Base-by-base conservation (phyloP, 2,329 filamentous ascomycete genomes). In the Eutypa lata region DNA sequence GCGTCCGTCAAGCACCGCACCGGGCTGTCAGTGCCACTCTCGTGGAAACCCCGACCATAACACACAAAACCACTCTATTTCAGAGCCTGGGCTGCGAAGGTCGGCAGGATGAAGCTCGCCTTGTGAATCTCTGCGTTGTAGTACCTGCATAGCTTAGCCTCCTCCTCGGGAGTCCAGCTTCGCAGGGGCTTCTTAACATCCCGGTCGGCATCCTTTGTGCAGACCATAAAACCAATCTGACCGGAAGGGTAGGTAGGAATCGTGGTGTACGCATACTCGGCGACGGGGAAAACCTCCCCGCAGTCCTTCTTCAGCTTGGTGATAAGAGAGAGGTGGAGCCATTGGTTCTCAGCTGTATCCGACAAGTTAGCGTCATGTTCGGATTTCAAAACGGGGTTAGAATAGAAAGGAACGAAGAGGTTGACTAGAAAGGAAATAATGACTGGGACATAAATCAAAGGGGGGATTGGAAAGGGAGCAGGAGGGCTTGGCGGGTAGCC, bases 211-310 rank as follows among this genome's bases (percentile, higher is more conserved):
- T 97, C 93, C 86, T 99, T 97, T 87, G 83, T 90, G 87, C 94
- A 97, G 71, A 99, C 90, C 92, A 99, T 97, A 87, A 99, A 99
- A 71, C 94, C 94, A 69, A 99, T 99, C 81, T 99, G 94, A 71
- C 94, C 94, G 53, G 91, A 96, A 62, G 94, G 94, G 82, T 99
- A 99, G 71, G 94, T 99, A 55, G 94, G 94, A 75, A 99, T 99
- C 67, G 93, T 97, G 69, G 93, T 97, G 84, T 97, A 99, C 66
- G 90, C 94, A 79, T 97, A 99, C 79, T 99, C 94, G 73, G 89
- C 94, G 58, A 90, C 90, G 61, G 94, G 92, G 87, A 99, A 99
- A 74, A 99, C 90, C 75, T 94, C 88, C 74, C 88, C 88, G 88
- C 93, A 97, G 70, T 91, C 84, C 83, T 96, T 92, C 86, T 96